phyloP scores from a whole-genome alignment of 495 filamentous ascomycete genomes.

The Lichenothelia convexa region DNA sequence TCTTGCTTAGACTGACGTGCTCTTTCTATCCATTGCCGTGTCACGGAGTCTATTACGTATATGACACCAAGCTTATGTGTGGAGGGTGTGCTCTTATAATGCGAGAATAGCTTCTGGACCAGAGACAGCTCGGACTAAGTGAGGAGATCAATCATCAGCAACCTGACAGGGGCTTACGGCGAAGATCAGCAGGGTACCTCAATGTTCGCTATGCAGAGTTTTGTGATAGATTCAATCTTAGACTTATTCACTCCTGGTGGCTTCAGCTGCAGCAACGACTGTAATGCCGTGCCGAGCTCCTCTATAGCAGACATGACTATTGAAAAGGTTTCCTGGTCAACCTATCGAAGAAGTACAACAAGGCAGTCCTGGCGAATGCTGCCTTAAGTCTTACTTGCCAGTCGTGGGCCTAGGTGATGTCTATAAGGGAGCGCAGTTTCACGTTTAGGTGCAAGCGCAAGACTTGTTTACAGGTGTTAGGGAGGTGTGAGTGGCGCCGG shows the following conservation, averaged over 20 bases:
- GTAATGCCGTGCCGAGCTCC: slow-evolving; percentile 77
- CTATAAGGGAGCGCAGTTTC: too few species aligned
- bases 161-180: slow-evolving; percentile 2
- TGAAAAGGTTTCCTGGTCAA: too few species aligned
- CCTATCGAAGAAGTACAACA: too few species aligned
- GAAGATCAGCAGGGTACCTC: slow-evolving; percentile 70
- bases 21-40: slow-evolving; percentile 92
- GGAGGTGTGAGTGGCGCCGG: too few species aligned
- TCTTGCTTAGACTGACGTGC: slow-evolving; percentile 72
- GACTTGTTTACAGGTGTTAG: too few species aligned
- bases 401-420: too few species aligned
- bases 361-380: too few species aligned
- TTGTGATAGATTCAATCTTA: slow-evolving; percentile 71
- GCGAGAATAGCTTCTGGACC: slow-evolving; percentile 87
- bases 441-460: too few species aligned
- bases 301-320: slow-evolving; percentile 60
- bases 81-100: slow-evolving; percentile 87
- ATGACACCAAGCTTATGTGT: slow-evolving; percentile 97
- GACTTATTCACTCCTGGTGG: slow-evolving; percentile 84
- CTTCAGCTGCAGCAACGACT: slow-evolving; percentile 79
- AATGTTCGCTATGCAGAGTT: slow-evolving; percentile 72
- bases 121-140: slow-evolving; percentile 82
- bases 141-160: slow-evolving; percentile 1
- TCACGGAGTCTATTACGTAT: slow-evolving; percentile 99
- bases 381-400: too few species aligned